Evolutionary conservation across 306 rosid species (phyloP).

Genomic region (Acacia crassicarpa): DNA sequence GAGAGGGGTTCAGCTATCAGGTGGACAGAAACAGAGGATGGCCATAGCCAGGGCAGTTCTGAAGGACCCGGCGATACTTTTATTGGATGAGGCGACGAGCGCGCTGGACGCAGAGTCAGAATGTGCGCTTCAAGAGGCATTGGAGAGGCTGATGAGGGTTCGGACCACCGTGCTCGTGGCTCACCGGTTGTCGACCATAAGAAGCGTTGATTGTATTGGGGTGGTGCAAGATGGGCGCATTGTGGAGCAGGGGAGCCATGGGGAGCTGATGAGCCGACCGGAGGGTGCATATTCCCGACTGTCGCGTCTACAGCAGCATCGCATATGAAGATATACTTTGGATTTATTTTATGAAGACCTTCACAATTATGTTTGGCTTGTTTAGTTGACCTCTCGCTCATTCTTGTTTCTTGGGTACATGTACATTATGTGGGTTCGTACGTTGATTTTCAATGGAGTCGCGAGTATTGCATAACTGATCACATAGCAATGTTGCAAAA

Average conservation of each 20-base stretch:
- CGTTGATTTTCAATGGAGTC: not conserved
- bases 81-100: constrained; percentile 95
- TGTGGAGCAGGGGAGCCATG: constrained; percentile 89
- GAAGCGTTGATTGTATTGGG: constrained; percentile 85
- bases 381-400: constrained; percentile 45
- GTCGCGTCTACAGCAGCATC: constrained; percentile 90
- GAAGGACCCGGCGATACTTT: constrained; percentile 85
- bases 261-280: constrained; percentile 75
- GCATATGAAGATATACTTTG: constrained; percentile 58
- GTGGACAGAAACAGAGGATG: constrained; percentile 95
- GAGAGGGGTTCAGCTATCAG: constrained; percentile 94
- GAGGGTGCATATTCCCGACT: constrained; percentile 95
- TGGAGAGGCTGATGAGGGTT: constrained; percentile 96
- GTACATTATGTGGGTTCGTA: constrained; percentile 75
- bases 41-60: constrained; percentile 97
- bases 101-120: constrained; percentile 97
- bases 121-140: constrained; percentile 89
- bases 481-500: not conserved
- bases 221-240: constrained; percentile 96
- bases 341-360: not conserved
- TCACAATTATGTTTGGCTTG: constrained; percentile 38
- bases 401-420: constrained; percentile 44
- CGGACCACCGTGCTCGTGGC: constrained; percentile 94
- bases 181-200: constrained; percentile 80
- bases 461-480: not conserved